Conservation (phyloP, 345 rosid genomes). For the Corchorus olitorius region DNA sequence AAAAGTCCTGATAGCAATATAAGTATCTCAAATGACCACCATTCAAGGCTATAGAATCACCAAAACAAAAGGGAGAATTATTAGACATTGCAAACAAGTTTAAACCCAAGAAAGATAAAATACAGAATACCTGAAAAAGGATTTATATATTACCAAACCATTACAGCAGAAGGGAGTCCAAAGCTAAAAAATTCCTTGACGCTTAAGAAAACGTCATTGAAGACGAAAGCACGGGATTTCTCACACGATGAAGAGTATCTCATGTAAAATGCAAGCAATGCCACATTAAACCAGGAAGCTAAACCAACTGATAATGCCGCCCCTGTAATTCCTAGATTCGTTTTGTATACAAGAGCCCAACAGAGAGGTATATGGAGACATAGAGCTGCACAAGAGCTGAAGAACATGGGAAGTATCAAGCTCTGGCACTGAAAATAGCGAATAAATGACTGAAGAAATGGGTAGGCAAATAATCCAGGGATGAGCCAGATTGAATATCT, state of each 20-base stretch:
- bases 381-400: constrained; percentile 40
- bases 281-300: constrained; percentile 43
- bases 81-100: neutral
- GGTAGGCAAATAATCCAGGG: constrained; percentile 42
- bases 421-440: constrained; percentile 52
- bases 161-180: constrained; percentile 49
- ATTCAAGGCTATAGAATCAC: constrained; percentile 42
- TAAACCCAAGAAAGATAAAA: neutral
- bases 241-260: constrained; percentile 28
- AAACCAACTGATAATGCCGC: constrained; percentile 44
- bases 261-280: constrained; percentile 38
- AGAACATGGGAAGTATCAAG: constrained; percentile 41
- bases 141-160: constrained; percentile 50
- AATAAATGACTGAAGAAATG: constrained; percentile 44
- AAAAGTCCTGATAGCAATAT: constrained; percentile 49
- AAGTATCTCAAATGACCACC: constrained; percentile 57
- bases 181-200: constrained; percentile 34
- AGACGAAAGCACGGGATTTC: neutral
- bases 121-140: neutral
- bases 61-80: neutral
- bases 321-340: constrained; percentile 33
- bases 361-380: constrained; percentile 45
- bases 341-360: constrained; percentile 47
- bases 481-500: constrained; percentile 44
- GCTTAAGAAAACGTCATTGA: constrained; percentile 27